phyloP scores from a whole-genome alignment of 257 asterid genomes.

The Echium plantagineum region DNA sequence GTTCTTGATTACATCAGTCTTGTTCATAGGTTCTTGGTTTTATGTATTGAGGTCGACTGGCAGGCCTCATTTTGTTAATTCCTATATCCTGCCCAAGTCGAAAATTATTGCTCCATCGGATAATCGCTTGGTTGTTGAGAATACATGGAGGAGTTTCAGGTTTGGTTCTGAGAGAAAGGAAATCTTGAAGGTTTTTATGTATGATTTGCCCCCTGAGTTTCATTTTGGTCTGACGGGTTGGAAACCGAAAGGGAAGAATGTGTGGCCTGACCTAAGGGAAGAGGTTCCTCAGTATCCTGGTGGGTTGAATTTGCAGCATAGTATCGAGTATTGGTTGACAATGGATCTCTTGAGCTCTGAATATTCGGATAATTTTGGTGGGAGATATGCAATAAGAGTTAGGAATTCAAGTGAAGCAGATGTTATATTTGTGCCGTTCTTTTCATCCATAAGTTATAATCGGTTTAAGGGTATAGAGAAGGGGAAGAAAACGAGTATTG shows the following conservation, averaged over 20 bases:
- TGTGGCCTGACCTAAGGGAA: slow-evolving; percentile 68
- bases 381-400: slow-evolving; percentile 53
- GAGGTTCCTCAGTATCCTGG: slow-evolving; percentile 74
- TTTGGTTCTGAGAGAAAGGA: slow-evolving; percentile 26
- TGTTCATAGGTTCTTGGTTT: slow-evolving; percentile 72
- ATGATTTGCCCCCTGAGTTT: slow-evolving; percentile 75
- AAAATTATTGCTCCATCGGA: slow-evolving; percentile 21
- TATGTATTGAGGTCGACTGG: slow-evolving; percentile 49
- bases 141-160: slow-evolving; percentile 10
- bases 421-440: slow-evolving; percentile 80
- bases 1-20: slow-evolving; percentile 43
- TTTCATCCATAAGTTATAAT: slow-evolving; percentile 72
- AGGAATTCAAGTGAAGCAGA: slow-evolving; percentile 79
- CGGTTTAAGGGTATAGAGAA: slow-evolving; percentile 39
- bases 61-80: slow-evolving; percentile 29
- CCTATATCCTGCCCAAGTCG: slow-evolving; percentile 34
- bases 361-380: slow-evolving; percentile 18
- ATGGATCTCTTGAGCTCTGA: slow-evolving; percentile 73
- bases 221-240: slow-evolving; percentile 65
- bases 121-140: slow-evolving; percentile 11
- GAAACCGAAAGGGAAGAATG: slow-evolving; percentile 37
- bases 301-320: slow-evolving; percentile 87
- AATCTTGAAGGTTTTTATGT: slow-evolving; percentile 71
- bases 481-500: slow-evolving; percentile 32
- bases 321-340: slow-evolving; percentile 89